Evolutionary conservation across 2,329 filamentous ascomycete genomes (phyloP).

Genomic region (Bisporella sp.): DNA sequence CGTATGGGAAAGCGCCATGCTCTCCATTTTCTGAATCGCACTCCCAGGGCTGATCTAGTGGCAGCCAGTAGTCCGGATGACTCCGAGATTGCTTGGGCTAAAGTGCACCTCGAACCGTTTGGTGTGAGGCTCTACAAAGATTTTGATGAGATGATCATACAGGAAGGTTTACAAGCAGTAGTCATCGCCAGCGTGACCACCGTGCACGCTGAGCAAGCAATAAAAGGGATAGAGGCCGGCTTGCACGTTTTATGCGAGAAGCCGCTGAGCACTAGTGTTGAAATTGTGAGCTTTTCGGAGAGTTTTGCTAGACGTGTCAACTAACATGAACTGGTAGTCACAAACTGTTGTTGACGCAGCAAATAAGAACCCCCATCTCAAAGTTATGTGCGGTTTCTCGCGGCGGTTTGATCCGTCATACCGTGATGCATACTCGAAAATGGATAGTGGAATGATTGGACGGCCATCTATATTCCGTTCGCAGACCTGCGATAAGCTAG

Average conservation of each 20-base stretch:
- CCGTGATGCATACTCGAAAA: constrained; percentile 48
- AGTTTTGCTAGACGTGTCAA: background rate
- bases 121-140: constrained; percentile 38
- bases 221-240: constrained; percentile 45
- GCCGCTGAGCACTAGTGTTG: constrained; percentile 50
- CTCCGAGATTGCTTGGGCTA: constrained; percentile 38
- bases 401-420: constrained; percentile 62
- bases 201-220: constrained; percentile 50
- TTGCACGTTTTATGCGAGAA: constrained; percentile 55
- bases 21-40: constrained; percentile 38
- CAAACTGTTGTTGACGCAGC: constrained; percentile 53
- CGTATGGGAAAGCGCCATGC: constrained; percentile 48
- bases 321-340: constrained; percentile 33
- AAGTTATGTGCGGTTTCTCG: constrained; percentile 61
- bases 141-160: constrained; percentile 40
- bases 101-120: constrained; percentile 34
- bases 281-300: constrained; percentile 40
- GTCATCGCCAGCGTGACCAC: constrained; percentile 38
- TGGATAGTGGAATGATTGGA: constrained; percentile 49
- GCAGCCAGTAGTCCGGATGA: constrained; percentile 41
- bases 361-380: constrained; percentile 47
- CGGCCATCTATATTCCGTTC: constrained; percentile 52
- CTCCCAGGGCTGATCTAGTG: constrained; percentile 40
- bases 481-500: constrained; percentile 61
- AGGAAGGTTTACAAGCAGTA: constrained; percentile 35